Percentiles rank a stretch among this genome's conserved stretches.
Evolutionary conservation across 2,329 filamentous ascomycete genomes (phyloP).

Genomic region (Ceratocystis eucalypticola): DNA sequence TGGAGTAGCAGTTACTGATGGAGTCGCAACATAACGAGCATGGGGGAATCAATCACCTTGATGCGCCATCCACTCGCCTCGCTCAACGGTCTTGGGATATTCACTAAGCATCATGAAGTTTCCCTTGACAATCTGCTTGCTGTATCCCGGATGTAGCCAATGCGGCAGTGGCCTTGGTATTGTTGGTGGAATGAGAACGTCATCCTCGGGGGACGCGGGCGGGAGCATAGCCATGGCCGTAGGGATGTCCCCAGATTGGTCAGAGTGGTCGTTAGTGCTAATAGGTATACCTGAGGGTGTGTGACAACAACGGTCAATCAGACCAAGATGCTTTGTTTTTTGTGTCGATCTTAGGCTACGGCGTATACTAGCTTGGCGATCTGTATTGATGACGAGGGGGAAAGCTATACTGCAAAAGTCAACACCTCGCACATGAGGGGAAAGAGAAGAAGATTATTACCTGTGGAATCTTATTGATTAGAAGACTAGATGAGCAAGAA

Average conservation of each 20-base stretch:
- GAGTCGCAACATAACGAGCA: background rate
- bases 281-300: too few species aligned
- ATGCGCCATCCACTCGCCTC: slow-evolving; percentile 78
- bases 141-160: slow-evolving; percentile 53
- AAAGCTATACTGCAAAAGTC: background rate
- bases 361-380: background rate
- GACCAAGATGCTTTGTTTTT: background rate
- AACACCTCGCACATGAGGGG: background rate
- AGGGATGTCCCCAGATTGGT: background rate
- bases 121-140: slow-evolving; percentile 70
- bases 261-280: background rate
- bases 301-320: too few species aligned
- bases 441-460: background rate
- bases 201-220: slow-evolving; percentile 16
- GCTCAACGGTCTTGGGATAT: slow-evolving; percentile 69
- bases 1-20: slow-evolving; percentile 20
- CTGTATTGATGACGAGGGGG: background rate
- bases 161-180: slow-evolving; percentile 35
- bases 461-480: background rate
- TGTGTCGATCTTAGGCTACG: background rate
- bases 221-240: slow-evolving; percentile 6
- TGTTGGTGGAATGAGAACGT: slow-evolving; percentile 15
- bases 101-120: slow-evolving; percentile 84
- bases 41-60: slow-evolving; percentile 42
- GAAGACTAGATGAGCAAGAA: background rate